Evolutionary conservation across 2,329 filamentous ascomycete species (phyloP), one percentile per base, ranked within the genome.

Genomic region (Fusarium temperatum): DNA sequence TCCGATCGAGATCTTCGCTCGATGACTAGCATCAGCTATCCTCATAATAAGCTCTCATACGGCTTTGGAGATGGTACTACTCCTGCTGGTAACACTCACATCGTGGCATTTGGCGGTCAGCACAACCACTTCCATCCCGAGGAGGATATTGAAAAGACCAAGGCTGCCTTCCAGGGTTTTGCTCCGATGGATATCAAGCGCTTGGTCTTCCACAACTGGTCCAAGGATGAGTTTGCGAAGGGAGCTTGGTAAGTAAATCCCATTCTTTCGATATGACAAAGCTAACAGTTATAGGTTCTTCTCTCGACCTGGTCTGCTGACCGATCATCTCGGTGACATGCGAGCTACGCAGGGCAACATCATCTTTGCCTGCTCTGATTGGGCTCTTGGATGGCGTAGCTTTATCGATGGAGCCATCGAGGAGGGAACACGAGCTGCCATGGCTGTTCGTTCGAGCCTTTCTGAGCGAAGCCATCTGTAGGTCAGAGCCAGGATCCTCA

Each of bases 341-440:
- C 75, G 84, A 42, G 78, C 77, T 2, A 78, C 81, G 3, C 84
- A 86, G 44, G 85, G 84, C 0, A 85, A 85, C 41, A 74, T 87
- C 8, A 69, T 85, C 8, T 87, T 87, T 79, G 85, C 85, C 0
- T 85, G 81, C 59, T 84, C 85, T 0, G 86, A 87, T 53, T 87
- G 85, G 85, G 85, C 85, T 5, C 71, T 84, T 13, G 85, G 85
- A 0, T 87, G 86, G 86, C 79, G 86, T 2, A 84, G 85, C 28
- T 87, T 87, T 44, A 86, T 87, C 18, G 86, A 88, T 68, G 86
- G 85, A 2, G 86, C 85, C 0, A 86, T 87, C 47, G 84, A 87
- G 57, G 84, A 85, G 39, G 85, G 85, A 0, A 75, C 76, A 0
- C 69, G 76, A 2, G 82, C 83, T 79, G 76, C 75, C 3, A 53